Conservation (phyloP, 805 yeast genomes). For the Candida boidinii region DNA sequence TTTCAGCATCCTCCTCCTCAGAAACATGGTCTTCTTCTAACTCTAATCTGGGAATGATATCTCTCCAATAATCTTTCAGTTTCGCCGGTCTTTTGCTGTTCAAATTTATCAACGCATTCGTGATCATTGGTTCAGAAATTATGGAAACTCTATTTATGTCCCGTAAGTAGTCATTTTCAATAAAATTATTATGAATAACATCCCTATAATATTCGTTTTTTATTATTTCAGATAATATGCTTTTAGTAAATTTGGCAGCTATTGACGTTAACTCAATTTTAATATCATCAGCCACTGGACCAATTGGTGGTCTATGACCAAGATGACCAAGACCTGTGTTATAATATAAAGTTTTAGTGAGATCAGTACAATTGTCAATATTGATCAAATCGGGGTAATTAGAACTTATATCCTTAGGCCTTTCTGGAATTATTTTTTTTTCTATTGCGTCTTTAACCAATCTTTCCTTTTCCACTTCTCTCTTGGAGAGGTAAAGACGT, state of each 20-base stretch:
- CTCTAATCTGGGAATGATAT: constrained; percentile 8
- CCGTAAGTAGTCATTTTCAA: constrained; percentile 2
- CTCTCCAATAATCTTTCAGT: constrained; percentile 12
- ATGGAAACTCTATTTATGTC: no score
- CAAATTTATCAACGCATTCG: constrained; percentile 7
- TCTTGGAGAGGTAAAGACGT: constrained; percentile 4
- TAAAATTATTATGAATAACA: background rate
- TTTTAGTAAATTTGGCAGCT: constrained; percentile 5
- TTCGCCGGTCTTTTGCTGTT: constrained; percentile 4
- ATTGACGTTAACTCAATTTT: background rate
- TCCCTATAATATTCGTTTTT: constrained; percentile 5
- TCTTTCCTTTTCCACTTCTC: constrained; percentile 7
- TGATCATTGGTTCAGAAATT: constrained; percentile 2
- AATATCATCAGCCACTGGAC: constrained; percentile 1
- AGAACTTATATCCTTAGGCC: no score
- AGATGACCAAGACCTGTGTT: constrained; percentile 9
- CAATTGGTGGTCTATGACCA: constrained; percentile 6
- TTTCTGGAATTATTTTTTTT: background rate
- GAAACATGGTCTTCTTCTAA: constrained; percentile 2
- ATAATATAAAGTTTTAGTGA: background rate
- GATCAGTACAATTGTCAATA: background rate
- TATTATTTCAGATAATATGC: constrained; percentile 4
- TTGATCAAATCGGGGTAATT: constrained; percentile 4
- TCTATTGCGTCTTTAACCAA: constrained; percentile 3
- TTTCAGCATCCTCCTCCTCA: background rate